A percentile compares a stretch with the other conserved stretches of the same genome.
Evolutionary conservation across 1,139 yeast species (phyloP).

Genomic region (Suhomyces maxii): DNA sequence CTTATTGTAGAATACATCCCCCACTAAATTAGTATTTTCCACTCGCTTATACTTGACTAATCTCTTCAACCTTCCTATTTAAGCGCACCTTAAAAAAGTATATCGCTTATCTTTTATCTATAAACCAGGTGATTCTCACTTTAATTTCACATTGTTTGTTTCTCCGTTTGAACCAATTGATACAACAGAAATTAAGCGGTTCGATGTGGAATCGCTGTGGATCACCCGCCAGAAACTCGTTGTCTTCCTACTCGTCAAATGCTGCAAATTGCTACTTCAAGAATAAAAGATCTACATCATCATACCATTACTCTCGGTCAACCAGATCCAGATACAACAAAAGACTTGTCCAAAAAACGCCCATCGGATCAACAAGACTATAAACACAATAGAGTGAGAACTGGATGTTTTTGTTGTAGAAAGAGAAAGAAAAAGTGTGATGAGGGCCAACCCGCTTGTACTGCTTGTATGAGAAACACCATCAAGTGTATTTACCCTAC

Average conservation of each 20-base stretch:
- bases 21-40: too few relatives aligned
- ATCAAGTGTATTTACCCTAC: constrained; percentile 44
- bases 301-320: too few relatives aligned
- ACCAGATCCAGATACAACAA: background rate
- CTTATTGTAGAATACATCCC: too few relatives aligned
- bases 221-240: too few relatives aligned
- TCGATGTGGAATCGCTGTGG: background rate
- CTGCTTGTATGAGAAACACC: constrained; percentile 38
- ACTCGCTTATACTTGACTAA: too few relatives aligned
- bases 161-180: too few relatives aligned
- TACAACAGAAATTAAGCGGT: background rate
- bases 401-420: constrained; percentile 50
- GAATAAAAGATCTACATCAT: background rate
- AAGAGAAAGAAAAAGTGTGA: constrained; percentile 53
- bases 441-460: constrained; percentile 39
- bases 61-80: too few relatives aligned
- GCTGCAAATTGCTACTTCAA: background rate
- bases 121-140: too few relatives aligned
- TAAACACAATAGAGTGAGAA: constrained; percentile 31
- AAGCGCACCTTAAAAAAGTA: too few relatives aligned
- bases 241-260: background rate
- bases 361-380: background rate
- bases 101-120: too few relatives aligned
- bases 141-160: too few relatives aligned
- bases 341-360: too few relatives aligned